Base-by-base conservation (phyloP, 2,329 filamentous ascomycete genomes). In the Colletotrichum paranaense region DNA sequence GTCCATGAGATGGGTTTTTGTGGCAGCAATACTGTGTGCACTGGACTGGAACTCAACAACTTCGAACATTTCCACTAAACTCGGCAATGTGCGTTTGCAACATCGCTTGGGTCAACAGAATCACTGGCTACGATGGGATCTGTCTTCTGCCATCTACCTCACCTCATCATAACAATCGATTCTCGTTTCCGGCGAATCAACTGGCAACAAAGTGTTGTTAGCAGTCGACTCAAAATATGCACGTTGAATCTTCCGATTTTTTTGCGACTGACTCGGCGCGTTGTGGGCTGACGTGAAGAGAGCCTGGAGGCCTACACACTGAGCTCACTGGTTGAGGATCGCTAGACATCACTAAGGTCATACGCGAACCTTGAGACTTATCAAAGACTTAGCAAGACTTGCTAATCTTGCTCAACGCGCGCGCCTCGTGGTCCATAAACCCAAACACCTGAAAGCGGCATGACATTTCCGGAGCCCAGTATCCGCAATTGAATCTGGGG, bases 171-270 rank as follows among this genome's bases (percentile, higher is more conserved):
- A 49, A 8, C 19, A 49, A 11, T 49, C 42, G 19, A 7, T n/a
- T 7, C 42, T 6, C 42, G n/a, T 9, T 22, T 11, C 16, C 8
- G 4, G 8, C 7, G 38, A 49, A n/a, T 4, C 19, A 9, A 9
- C 4, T 2, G 19, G 8, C 42, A 22, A n/a, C 8, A 9, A n/a
- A 11, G 19, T 9, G 1, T 11, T 9, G 4, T 0, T n/a, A 19
- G 19, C 42, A n/a, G 19, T n/a, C 8, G 42, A 49, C 42, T n/a
- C 19, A n/a, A 7, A 2, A 11, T 22, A 1, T 9, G 7, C 5
- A n/a, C 3, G 7, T 11, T 8, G 42, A 22, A 9, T 4, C 19
- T n/a, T 19, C 19, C 19, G 19, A n/a, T 1, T 8, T 0, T 0
- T 49, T n/a, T 9, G 19, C 42, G 42, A 49, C 19, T 49, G 2